Evolutionary conservation across 2,329 filamentous ascomycete genomes (phyloP), one percentile per base, ranked within the genome.

Genomic region (Sarocladiaceae sp.): DNA sequence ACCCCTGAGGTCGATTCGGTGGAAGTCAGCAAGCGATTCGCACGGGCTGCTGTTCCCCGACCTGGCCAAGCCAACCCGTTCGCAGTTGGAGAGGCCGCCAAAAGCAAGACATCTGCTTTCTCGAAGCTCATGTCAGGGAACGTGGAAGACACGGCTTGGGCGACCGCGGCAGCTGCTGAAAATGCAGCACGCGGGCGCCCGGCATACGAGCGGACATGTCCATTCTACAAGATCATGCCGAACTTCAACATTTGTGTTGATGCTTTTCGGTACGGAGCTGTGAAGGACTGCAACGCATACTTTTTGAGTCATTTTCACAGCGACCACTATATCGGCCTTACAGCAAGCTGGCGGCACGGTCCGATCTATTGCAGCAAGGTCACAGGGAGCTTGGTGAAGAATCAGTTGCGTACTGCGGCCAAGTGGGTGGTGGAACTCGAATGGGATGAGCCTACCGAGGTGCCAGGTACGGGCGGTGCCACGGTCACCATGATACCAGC

Each of bases 291-390:
- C 66, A 87, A 88, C 51, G 94, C 93, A 1, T 99, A 99, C 65
- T 99, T 99, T 59, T 78, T 99, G 11, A 97, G 92, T 60, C 94
- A 99, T 65, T 99, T 97, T 59, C 94, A 99, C 68, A 97, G 91
- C 62, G 94, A 99, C 65, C 94, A 99, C 65, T 99, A 99, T 61
- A 84, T 97, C 29, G 94, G 94, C 2, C 73, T 99, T 11, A 94
- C 90, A 11, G 84, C 88, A 7, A 90, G 79, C 28, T 99, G 94
- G 94, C 83, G 76, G 35, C 92, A 99, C 65, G 94, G 94, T 0
- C 93, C 92, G 0, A 97, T 99, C 47, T 99, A 96, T 63, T 97
- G 94, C 73, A 97, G 93, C 64, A 87, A 84, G 59, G 88, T 96
- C 13, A 99, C 94, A 0, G 94, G 82, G 1, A 96, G 95, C 61